Evolutionary conservation across 2,329 filamentous ascomycete genomes (phyloP), one percentile per base, ranked within the genome.

Genomic region (Teratosphaeria destructans): DNA sequence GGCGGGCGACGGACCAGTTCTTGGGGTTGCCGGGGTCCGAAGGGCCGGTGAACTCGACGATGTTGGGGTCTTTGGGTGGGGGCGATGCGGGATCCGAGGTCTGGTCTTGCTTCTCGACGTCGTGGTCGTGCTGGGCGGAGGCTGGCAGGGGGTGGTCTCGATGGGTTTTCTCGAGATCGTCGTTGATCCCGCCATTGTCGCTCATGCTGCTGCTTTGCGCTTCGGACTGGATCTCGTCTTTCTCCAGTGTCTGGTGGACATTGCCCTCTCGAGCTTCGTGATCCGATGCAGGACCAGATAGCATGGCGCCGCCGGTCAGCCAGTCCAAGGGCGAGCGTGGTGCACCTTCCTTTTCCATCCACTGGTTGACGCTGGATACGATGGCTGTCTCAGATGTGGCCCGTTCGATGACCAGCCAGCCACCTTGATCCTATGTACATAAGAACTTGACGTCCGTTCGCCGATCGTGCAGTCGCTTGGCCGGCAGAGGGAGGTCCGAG

Each of bases 1-100:
- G 66, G 52, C 60, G 63, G 52, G 59, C 55, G 1, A 34, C 55
- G 5, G 57, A 52, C 57, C 63, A 68, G 56, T 67, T 69, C 53
- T 62, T 56, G 3, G 67, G 67, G 56, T 69, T 66, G n/a, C 56
- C 63, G 16, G 67, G 65, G 52, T 70, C 67, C 35, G 65, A 59
- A 1, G 59, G 58, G 3, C 67, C 67, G 57, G 68, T 64, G 59
- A 63, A 70, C n/a, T 62, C 64, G 16, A 70, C 62, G 10, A 70
- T 59, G 54, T 65, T 64, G 1, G 64, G 64, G 52, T 68, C 65
- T n/a, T 64, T 60, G 43, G 43, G 43, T 19, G 43, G 43, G 7
- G 43, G 14, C 19, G 43, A 16, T 47, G 43, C 1, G 7, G 11
- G 43, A n/a, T 16, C n/a, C 7, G 43, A 7, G 11, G 14, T 5